Evolutionary conservation across 345 rosid genomes (phyloP).

Genomic region (Sisymbrium irio): DNA sequence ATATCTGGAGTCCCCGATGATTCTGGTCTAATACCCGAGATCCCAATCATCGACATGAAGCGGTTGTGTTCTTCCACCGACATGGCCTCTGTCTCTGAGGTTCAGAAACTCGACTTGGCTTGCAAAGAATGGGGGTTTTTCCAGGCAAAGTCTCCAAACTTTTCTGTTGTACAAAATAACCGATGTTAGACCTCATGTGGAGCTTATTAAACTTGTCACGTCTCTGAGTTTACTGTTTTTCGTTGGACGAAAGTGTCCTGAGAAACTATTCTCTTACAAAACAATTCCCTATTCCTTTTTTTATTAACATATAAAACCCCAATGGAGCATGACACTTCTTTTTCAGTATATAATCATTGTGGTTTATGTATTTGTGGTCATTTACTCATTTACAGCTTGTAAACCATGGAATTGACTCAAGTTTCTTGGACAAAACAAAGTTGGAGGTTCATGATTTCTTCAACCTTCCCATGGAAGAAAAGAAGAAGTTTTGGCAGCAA

Average conservation of each 20-base stretch:
- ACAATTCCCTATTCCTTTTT: too few species aligned
- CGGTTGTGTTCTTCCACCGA: neutral
- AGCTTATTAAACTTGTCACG: neutral
- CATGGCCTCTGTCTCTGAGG: constrained; percentile 14
- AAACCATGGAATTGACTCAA: constrained; percentile 33
- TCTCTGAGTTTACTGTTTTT: neutral
- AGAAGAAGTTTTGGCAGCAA: constrained; percentile 31
- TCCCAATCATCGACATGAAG: constrained; percentile 29
- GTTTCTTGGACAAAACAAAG: constrained; percentile 32
- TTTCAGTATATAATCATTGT: neutral
- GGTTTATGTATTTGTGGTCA: neutral
- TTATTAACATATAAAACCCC: too few species aligned
- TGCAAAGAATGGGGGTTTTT: constrained; percentile 64
- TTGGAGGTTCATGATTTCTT: constrained; percentile 28
- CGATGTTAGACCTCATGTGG: neutral
- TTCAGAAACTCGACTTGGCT: constrained; percentile 45
- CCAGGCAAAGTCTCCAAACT: constrained; percentile 39
- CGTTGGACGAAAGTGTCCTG: neutral
- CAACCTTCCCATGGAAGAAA: constrained; percentile 38
- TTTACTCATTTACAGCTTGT: constrained; percentile 20
- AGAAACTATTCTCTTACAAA: neutral
- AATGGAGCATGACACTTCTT: too few species aligned
- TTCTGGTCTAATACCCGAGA: neutral
- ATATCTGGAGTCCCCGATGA: neutral
- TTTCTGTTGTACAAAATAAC: neutral